Conservation (phyloP, 371 early-diverging fungal species). For the Mortierella sp. region DNA sequence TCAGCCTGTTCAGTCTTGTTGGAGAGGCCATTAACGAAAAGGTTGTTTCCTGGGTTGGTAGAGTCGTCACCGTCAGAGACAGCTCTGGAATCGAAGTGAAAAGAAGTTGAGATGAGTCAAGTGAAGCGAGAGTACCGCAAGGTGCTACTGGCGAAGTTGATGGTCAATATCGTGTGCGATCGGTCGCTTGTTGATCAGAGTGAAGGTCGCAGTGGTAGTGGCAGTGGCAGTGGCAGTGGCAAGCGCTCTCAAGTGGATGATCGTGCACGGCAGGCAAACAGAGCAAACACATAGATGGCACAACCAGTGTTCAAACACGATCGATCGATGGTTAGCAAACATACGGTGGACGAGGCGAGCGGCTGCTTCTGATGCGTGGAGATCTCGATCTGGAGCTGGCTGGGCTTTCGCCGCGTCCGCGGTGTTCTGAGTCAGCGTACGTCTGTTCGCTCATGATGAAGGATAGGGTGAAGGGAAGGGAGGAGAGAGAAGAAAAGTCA, state of each 20-base stretch:
- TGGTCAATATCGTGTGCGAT: background rate
- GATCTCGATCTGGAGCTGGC: slow-evolving; percentile 49
- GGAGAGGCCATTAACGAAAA: slow-evolving; percentile 82
- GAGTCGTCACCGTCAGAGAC: slow-evolving; percentile 52
- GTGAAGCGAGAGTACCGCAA: background rate
- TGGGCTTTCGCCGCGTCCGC: slow-evolving; percentile 35
- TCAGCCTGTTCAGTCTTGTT: slow-evolving; percentile 69
- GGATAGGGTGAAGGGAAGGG: background rate
- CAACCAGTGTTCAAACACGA: too few relatives aligned
- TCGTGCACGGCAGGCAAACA: background rate
- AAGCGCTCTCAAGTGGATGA: too few relatives aligned
- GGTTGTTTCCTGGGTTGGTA: slow-evolving; percentile 81
- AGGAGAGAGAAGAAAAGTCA: background rate
- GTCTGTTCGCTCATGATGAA: slow-evolving; percentile 39
- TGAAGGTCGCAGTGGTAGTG: too few relatives aligned
- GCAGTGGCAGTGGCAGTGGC: too few relatives aligned
- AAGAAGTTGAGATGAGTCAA: slow-evolving; percentile 23
- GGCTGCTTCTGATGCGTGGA: slow-evolving; percentile 46
- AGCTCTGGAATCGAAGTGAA: slow-evolving; percentile 17
- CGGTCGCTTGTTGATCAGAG: too few relatives aligned
- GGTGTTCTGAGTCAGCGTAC: slow-evolving; percentile 31
- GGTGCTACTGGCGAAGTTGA: background rate
- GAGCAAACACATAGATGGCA: background rate
- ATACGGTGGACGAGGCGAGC: slow-evolving; percentile 39
- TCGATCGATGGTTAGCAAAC: background rate